Base-by-base conservation (phyloP, 2,329 filamentous ascomycete species). In the Pezicula carpinea region DNA sequence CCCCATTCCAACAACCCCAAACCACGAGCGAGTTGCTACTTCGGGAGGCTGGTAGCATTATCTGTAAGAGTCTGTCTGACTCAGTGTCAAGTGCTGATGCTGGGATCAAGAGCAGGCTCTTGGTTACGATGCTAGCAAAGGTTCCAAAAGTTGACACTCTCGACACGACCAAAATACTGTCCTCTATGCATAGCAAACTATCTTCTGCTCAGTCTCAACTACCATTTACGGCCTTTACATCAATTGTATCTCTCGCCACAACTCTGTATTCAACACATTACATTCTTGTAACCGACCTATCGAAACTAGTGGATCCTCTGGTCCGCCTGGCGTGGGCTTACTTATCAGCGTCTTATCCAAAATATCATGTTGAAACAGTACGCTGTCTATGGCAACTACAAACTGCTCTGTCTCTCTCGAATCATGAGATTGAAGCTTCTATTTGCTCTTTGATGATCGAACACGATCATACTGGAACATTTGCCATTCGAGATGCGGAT, bases 291-390 rank as follows among this genome's bases (percentile, higher is more conserved):
- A 59, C 66, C n/a, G 74, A 82, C 19, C 62, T 85, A 42, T 84
- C 74, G 46, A 75, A 70, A 46, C 68, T 95, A 7, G 78, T 92
- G 5, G 74, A 80, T 17, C 75, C 79, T 22, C 69, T 97, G 18
- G 82, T 93, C 14, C 73, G 73, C 2, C 78, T 84, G 47, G 76
- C 92, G 0, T 99, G 93, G 93, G 66, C 71, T 5, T 89, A 88
- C 59, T 69, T 99, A 33, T 87, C 89, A 0, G 84, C 88, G n/a
- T 76, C 83, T 11, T 83, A 85, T 52, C 90, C 91, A 0, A 96
- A 96, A 62, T 95, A 92, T 56, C 93, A 97, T 61, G 91, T 99
- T 26, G 95, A 99, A 69, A 85, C 90, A 15, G 88, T 95, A 7
- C 82, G 87, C 48, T 85, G 83, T 56, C 71, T 99, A 33, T 95